Conservation (phyloP, 306 rosid species). For the Clitoria ternatea region DNA sequence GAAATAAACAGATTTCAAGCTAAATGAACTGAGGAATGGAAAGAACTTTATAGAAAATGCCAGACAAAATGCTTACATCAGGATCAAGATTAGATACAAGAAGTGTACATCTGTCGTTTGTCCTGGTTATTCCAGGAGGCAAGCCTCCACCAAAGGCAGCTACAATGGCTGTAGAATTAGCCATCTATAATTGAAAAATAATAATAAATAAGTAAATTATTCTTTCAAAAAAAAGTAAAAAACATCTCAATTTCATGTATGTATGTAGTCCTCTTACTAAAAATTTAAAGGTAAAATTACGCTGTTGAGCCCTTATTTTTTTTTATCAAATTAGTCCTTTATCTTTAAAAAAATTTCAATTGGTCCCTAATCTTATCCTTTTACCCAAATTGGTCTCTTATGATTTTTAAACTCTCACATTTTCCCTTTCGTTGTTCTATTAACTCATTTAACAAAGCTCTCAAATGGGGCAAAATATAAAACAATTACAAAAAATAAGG, state of each 20-base stretch:
- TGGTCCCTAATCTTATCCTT: no score
- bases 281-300: neutral
- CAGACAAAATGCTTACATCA: slow-evolving; percentile 55
- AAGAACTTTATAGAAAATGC: neutral
- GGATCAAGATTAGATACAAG: slow-evolving; percentile 82
- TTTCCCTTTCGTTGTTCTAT: no score
- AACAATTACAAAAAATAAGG: no score
- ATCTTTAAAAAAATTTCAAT: no score
- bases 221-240: neutral
- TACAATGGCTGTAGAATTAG: slow-evolving; percentile 85
- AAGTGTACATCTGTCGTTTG: slow-evolving; percentile 89
- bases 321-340: no score
- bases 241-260: neutral
- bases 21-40: neutral
- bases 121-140: slow-evolving; percentile 91
- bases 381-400: no score
- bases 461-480: no score
- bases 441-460: no score
- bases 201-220: neutral
- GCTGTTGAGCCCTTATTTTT: no score
- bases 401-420: no score
- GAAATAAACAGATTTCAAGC: slow-evolving; percentile 33
- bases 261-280: neutral
- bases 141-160: slow-evolving; percentile 91
- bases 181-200: slow-evolving; percentile 47